Percentiles rank a stretch among this genome's conserved stretches.
Conservation (phyloP, 768 basidiomycete species). For the Leccinum boreale region DNA sequence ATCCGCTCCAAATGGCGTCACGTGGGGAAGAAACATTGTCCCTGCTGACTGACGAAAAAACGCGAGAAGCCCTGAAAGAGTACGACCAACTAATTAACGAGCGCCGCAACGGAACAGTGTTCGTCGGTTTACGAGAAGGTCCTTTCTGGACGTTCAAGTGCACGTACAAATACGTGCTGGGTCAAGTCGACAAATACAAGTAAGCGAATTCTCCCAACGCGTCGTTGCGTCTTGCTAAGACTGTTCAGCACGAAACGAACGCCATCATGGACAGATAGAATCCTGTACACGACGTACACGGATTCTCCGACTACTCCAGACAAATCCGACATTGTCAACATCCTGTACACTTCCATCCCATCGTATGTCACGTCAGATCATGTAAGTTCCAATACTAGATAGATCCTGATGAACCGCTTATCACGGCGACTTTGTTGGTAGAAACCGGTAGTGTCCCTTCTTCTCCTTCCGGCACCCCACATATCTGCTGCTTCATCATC, state of each 20-base stretch:
- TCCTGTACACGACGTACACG: conserved; percentile 76
- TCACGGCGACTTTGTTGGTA: conserved; percentile 24
- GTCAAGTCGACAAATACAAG: conserved; percentile 82
- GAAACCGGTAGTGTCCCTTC: conserved; percentile 85
- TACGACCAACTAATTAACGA: conserved; percentile 70
- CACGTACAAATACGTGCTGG: conserved; percentile 84
- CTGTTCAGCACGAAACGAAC: conserved; percentile 56
- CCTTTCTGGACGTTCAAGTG: conserved; percentile 87
- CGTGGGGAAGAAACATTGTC: conserved; percentile 38
- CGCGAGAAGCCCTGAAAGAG: conserved; percentile 62
- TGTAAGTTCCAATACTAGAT: conserved; percentile 39
- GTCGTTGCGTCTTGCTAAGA: conserved; percentile 1
- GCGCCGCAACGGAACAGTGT: conserved; percentile 59
- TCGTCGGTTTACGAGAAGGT: conserved; percentile 78
- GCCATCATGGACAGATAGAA: conserved; percentile 92
- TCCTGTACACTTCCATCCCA: conserved; percentile 77
- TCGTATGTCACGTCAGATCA: conserved; percentile 91
- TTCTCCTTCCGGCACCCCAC: conserved; percentile 53
- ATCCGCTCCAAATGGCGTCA: conserved; percentile 40
- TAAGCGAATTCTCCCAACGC: conserved; percentile 29
- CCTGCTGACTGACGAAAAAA: conserved; percentile 45
- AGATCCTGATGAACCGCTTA: not conserved
- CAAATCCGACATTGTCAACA: conserved; percentile 53
- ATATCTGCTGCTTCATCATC: conserved; percentile 20
- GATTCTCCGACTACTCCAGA: conserved; percentile 55